Evolutionary conservation across 1,139 yeast genomes (phyloP), one percentile per base, ranked within the genome.

Genomic region (Saccharomyces hybrid): DNA sequence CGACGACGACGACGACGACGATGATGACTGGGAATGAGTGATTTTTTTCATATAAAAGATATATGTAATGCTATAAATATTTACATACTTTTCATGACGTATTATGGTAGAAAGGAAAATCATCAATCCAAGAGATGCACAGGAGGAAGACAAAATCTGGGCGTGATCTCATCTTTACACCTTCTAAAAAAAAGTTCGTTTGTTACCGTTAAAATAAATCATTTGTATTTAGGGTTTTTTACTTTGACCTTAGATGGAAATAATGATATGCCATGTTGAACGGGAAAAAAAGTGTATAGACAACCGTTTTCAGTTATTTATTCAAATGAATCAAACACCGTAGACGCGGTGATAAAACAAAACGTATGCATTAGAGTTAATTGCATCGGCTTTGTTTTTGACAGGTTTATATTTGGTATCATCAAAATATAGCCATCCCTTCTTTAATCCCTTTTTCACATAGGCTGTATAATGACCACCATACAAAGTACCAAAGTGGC

Each of bases 391-490:
- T 5, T 60, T 57, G 34, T 60, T 65, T 51, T 61, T 64, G 11
- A 65, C 58, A 13, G 60, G 64, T 44, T 71, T 62, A 53, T 61
- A 65, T 50, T 53, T 60, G 5, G 68, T 63, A 54, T 70, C 73
- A 57, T 70, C 73, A 55, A 66, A 70, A 51, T 63, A 64, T 44
- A 60, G 60, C 72, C 73, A 69, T 3, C 70, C 69, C 52, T 78
- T 74, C 50, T 75, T 75, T 5, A 76, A 68, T 26, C 81, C 80
- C 62, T 88, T 87, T 62, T 83, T 75, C 2, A 89, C 95, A 65
- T 83, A 86, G 0, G 96, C 78, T 0, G 98, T 93, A 69, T 93
- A 93, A 71, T 93, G 99, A 0, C 99, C 98, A 2, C 96, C 89
- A 49, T 86, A 81, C 50, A 91, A 75, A 4, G 81, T 74, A 2